Conservation (phyloP, 805 yeast species). For the Candida pseudofarinosa region DNA sequence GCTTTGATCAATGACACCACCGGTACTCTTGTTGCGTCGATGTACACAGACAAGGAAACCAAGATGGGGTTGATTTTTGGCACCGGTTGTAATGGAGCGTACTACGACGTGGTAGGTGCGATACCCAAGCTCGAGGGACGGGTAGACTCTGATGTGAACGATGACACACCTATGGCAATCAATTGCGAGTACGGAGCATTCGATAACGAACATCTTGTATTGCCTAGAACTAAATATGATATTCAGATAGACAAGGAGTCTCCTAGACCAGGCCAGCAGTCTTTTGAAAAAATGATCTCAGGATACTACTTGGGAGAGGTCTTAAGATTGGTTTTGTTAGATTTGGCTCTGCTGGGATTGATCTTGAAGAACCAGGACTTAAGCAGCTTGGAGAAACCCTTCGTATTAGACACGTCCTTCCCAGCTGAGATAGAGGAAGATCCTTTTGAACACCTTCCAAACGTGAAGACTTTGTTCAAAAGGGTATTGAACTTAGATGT, state of each 20-base stretch:
- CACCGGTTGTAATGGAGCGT: constrained; percentile 97
- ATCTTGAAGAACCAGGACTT: constrained; percentile 71
- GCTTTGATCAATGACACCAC: constrained; percentile 96
- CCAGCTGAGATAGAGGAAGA: constrained; percentile 87
- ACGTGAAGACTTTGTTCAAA: constrained; percentile 65
- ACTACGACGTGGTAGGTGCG: constrained; percentile 69
- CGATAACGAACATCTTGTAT: constrained; percentile 77
- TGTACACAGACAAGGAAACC: constrained; percentile 83
- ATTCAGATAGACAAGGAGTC: constrained; percentile 73
- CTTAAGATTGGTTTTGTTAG: constrained; percentile 73
- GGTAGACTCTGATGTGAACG: constrained; percentile 58
- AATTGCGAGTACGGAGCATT: constrained; percentile 98
- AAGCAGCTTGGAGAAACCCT: constrained; percentile 55
- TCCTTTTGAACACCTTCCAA: constrained; percentile 77
- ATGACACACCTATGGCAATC: constrained; percentile 81
- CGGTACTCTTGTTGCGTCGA: constrained; percentile 93
- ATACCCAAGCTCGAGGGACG: constrained; percentile 80
- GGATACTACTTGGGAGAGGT: constrained; percentile 96
- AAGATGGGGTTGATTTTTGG: constrained; percentile 96
- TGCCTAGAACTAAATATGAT: constrained; percentile 92
- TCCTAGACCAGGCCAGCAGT: constrained; percentile 95
- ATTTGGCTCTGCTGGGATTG: constrained; percentile 57
- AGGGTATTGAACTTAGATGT: constrained; percentile 57
- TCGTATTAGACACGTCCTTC: constrained; percentile 83
- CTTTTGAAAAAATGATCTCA: constrained; percentile 95